Evolutionary conservation across 2,329 filamentous ascomycete genomes (phyloP).

Genomic region (Periglandula ipomoeae): DNA sequence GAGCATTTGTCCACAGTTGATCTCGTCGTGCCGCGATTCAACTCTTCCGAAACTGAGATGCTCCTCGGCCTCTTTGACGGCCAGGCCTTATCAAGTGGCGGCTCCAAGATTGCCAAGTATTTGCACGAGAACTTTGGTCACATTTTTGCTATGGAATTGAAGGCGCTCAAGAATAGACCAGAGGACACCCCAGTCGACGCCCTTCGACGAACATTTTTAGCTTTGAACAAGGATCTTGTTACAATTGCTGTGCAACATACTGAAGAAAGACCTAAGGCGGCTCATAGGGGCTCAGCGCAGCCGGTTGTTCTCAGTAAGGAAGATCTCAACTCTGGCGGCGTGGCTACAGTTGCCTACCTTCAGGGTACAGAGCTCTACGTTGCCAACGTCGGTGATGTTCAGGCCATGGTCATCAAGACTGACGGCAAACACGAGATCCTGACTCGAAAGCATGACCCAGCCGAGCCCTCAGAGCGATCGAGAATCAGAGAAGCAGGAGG

Average conservation of each 20-base stretch:
- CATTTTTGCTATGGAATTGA: slow-evolving; percentile 75
- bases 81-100: slow-evolving; percentile 76
- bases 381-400: slow-evolving; percentile 90
- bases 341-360: slow-evolving; percentile 85
- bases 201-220: slow-evolving; percentile 74
- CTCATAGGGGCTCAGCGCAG: slow-evolving; percentile 62
- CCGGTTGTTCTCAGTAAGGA: slow-evolving; percentile 77
- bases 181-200: slow-evolving; percentile 76
- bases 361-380: slow-evolving; percentile 86
- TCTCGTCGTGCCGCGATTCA: slow-evolving; percentile 86
- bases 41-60: slow-evolving; percentile 81
- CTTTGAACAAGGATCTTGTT: slow-evolving; percentile 88
- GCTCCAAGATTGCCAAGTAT: slow-evolving; percentile 93
- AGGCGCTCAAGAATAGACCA: slow-evolving; percentile 54
- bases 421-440: slow-evolving; percentile 77
- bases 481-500: slow-evolving; percentile 91
- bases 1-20: slow-evolving; percentile 95
- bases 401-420: slow-evolving; percentile 89
- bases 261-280: slow-evolving; percentile 58
- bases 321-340: slow-evolving; percentile 81
- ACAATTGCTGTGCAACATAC: slow-evolving; percentile 72
- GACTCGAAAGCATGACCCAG: slow-evolving; percentile 88
- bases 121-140: slow-evolving; percentile 91
- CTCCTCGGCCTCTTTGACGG: slow-evolving; percentile 95
- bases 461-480: slow-evolving; percentile 71